phyloP scores from a whole-genome alignment of 768 basidiomycete genomes.

The Auriscalpium vulgare region DNA sequence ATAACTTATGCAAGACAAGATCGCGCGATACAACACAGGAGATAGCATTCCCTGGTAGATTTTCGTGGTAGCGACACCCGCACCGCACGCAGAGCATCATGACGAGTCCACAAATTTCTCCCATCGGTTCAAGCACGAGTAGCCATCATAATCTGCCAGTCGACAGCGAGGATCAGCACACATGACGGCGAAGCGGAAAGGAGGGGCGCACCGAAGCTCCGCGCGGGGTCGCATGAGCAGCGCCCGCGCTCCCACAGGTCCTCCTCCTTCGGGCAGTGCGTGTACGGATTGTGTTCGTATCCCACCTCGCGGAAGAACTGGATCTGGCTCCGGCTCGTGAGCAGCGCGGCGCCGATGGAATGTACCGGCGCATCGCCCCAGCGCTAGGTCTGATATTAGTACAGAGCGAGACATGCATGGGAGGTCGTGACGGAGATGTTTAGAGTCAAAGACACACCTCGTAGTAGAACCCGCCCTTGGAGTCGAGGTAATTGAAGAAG shows the following conservation, averaged over 20 bases:
- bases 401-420: slow-evolving; percentile 20
- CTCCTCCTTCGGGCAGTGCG: slow-evolving; percentile 37
- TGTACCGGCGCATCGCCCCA: slow-evolving; percentile 42
- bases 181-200: too few species aligned
- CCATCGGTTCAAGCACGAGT: slow-evolving; percentile 52
- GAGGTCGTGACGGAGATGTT: background rate
- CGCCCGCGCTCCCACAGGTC: slow-evolving; percentile 32
- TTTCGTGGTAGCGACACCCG: too few species aligned
- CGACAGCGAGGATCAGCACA: background rate
- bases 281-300: slow-evolving; percentile 40
- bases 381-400: slow-evolving; percentile 30
- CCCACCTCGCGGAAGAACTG: slow-evolving; percentile 68
- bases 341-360: slow-evolving; percentile 41
- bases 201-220: slow-evolving; percentile 46
- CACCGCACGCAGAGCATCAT: too few species aligned
- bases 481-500: slow-evolving; percentile 78
- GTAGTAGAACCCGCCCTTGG: slow-evolving; percentile 85
- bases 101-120: slow-evolving; percentile 17
- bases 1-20: too few species aligned
- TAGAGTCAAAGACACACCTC: slow-evolving; percentile 41
- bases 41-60: too few species aligned
- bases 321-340: slow-evolving; percentile 46
- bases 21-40: too few species aligned
- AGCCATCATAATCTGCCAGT: slow-evolving; percentile 42
- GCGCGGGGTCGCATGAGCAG: slow-evolving; percentile 40